Conservation (phyloP, 495 filamentous ascomycete species). For the Xylaria grammica region DNA sequence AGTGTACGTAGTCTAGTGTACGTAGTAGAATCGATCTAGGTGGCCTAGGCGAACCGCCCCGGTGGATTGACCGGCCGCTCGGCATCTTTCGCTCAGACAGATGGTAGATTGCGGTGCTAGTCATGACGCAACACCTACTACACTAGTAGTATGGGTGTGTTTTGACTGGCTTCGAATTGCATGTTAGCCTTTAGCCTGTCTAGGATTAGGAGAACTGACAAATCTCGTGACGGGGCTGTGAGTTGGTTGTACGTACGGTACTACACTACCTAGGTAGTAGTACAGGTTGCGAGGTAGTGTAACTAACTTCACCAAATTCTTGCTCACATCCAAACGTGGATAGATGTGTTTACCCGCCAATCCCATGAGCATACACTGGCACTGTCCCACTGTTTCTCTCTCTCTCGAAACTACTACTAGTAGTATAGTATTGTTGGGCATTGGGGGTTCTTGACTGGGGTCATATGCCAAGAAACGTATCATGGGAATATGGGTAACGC, state of each 20-base stretch:
- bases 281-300: neutral
- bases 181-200: slow-evolving; percentile 8
- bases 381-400: no score
- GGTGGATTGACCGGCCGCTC: slow-evolving; percentile 11
- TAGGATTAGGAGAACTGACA: slow-evolving; percentile 13
- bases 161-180: slow-evolving; percentile 11
- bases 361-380: slow-evolving; percentile 8
- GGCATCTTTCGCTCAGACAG: neutral
- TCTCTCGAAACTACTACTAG: no score
- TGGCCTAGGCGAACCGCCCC: slow-evolving; percentile 9
- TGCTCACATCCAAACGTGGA: neutral
- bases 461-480: slow-evolving; percentile 10
- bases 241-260: no score
- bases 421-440: no score
- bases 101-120: slow-evolving; percentile 15
- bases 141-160: neutral
- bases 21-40: neutral
- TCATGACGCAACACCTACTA: slow-evolving; percentile 21
- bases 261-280: no score
- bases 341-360: neutral
- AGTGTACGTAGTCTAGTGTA: neutral
- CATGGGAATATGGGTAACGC: no score
- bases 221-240: neutral
- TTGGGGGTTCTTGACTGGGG: no score
- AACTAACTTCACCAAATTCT: neutral